phyloP scores from a whole-genome alignment of 768 basidiomycete species.

The Tubosaeta sp. region DNA sequence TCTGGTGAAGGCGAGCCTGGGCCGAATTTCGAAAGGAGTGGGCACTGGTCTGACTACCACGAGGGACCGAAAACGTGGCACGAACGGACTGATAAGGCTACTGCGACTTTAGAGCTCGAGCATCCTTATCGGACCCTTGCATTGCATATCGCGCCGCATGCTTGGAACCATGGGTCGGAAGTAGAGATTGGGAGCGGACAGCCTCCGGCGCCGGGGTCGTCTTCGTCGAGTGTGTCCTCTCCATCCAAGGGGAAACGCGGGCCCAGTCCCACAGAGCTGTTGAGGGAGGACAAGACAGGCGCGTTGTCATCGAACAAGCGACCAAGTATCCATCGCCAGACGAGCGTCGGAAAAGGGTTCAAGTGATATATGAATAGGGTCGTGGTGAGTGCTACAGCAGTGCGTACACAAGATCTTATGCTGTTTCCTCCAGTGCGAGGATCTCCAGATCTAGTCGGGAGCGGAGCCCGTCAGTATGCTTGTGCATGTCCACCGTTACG shows the following conservation, averaged over 20 bases:
- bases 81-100: not conserved
- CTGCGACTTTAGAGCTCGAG: not conserved
- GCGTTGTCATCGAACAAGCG: slow-evolving; percentile 57
- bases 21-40: slow-evolving; percentile 5
- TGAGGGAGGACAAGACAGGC: slow-evolving; percentile 56
- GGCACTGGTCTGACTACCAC: slow-evolving; percentile 16
- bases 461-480: not conserved
- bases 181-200: slow-evolving; percentile 3
- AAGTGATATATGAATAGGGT: slow-evolving; percentile 11
- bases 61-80: slow-evolving; percentile 9
- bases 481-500: not conserved
- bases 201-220: slow-evolving; percentile 4
- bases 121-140: slow-evolving; percentile 6
- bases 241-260: slow-evolving; percentile 56
- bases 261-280: slow-evolving; percentile 67
- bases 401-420: slow-evolving; percentile 6
- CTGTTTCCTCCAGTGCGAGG: not conserved
- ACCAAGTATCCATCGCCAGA: slow-evolving; percentile 58
- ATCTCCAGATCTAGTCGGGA: slow-evolving; percentile 8
- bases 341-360: slow-evolving; percentile 5
- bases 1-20: slow-evolving; percentile 10
- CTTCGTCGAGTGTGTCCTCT: slow-evolving; percentile 21
- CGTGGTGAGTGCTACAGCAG: slow-evolving; percentile 13
- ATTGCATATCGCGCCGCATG: slow-evolving; percentile 4
- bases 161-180: slow-evolving; percentile 4